Base-by-base conservation (phyloP, 2,329 filamentous ascomycete genomes). In the Plectosphaerella cucumerina region DNA sequence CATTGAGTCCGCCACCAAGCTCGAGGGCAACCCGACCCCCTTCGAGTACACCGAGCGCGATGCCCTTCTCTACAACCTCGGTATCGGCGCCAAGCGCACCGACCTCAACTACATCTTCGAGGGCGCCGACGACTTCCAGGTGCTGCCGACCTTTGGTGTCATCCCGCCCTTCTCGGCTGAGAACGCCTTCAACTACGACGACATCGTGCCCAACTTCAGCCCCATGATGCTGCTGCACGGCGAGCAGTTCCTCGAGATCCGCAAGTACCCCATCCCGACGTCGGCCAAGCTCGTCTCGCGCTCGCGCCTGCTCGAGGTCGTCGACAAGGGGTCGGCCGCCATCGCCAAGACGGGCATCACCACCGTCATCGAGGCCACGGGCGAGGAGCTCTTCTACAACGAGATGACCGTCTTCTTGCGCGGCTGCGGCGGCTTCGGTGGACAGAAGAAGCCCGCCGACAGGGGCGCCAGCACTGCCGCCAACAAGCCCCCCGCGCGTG, bases 201-300 rank as follows among this genome's bases (percentile, higher is more conserved):
- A 92, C 51, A 81, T 99, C 55, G 87, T 97, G 23, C 91, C 92
- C 68, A 96, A 97, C 79, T 99, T 97, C 78, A 90, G 84, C 35
- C 93, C 92, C 55, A 97, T 96, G 90, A 97, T 97, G 91, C 84
- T 99, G 47, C 87, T 99, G 21, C 94, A 99, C 75, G 94, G 94
- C 66, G 94, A 99, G 78, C 94, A 99, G 72, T 99, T 92, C 74
- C 89, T 99, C 57, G 94, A 99, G 73, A 82, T 99, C 64, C 85
- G 86, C 66, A 90, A 93, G 70, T 95, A 85, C 75, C 94, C 94
- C 39, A 88, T 97, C 62, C 93, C 93, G 34, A 97, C 92, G 31
- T 81, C 85, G 50, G 91, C 82, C 47, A 86, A 84, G 51, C 85
- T 96, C 47, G 70, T 89, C 60, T 90, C 87, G 51, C 83, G 85